Base-by-base conservation (phyloP, 2,329 filamentous ascomycete species). In the Basipetospora sp. region DNA sequence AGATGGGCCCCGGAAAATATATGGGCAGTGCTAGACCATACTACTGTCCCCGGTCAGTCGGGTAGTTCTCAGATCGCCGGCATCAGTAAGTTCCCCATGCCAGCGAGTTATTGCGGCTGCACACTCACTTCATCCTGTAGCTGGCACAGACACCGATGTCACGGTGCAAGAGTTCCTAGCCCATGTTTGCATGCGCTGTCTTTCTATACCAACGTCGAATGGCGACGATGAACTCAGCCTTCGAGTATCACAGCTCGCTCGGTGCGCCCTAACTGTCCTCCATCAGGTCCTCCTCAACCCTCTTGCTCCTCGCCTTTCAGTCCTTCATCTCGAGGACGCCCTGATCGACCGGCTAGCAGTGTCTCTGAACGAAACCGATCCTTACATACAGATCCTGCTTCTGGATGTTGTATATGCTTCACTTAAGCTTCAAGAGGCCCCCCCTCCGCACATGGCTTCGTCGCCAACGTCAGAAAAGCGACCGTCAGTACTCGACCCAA, bases 341-440 rank as follows among this genome's bases (percentile, higher is more conserved):
- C 63, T 94, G 19, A 78, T 90, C 42, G 73, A 78, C 22, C 71
- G 74, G 44, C 65, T 93, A 5, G 62, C 64, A 19, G 66, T 69
- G 48, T 70, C 77, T 13, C 61, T 85, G 15, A 56, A 65, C 27
- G 65, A 69, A 5, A 59, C 71, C 2, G 81, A 84, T 46, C 69
- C 77, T 20, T 77, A 77, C 37, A 69, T 88, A 1, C 86, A 93
- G 49, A 76, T 80, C 11, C 66, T 85, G 0, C 59, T 94, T 8
- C 69, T 94, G 17, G 81, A 87, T 48, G 76, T 83, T n/a, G 70
- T 87, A 3, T 74, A 81, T 48, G 75, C 77, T 33, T 68, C 80
- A 3, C 64, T 94, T 8, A 84, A 77, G 50, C 67, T 90, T 30
- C 63, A 69, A 30, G 66, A 73, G 34, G 45, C 56, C 3, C 47